These are phyloP conservation scores for Capsicum chinense DNA, from an alignment of 257 asterid species.

Conservation along the genomic window DNA sequence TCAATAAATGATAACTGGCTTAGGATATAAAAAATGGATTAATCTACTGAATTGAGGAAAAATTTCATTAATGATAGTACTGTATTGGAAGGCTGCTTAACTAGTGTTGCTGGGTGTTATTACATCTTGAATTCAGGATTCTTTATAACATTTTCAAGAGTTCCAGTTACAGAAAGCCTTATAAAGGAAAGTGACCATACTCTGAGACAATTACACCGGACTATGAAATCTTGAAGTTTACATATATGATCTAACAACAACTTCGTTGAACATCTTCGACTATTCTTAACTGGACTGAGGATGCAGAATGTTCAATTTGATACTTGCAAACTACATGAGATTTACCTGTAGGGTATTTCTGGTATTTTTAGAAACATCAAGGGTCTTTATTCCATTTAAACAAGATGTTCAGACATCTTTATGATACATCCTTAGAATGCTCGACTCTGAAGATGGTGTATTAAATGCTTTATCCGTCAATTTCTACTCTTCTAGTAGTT, in stretches of 20 bases:
- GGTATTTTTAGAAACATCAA: background rate
- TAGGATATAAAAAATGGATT: background rate
- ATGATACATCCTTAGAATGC: background rate
- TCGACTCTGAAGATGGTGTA: background rate
- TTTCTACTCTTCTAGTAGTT: background rate
- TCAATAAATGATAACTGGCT: background rate
- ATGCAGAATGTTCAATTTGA: background rate
- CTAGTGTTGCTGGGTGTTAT: background rate
- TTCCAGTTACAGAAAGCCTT: constrained; percentile 2
- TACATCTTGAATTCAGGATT: constrained; percentile 14
- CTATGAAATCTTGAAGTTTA: background rate
- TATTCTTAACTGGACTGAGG: background rate
- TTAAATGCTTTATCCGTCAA: background rate
- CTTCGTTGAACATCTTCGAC: background rate
- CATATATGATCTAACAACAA: background rate
- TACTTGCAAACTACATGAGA: background rate
- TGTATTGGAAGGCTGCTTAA: background rate
- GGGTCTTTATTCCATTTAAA: constrained; percentile 1
- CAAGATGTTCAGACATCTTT: background rate
- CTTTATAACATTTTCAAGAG: background rate
- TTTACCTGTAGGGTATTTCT: background rate
- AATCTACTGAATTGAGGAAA: background rate
- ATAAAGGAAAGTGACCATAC: background rate
- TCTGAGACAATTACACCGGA: background rate
- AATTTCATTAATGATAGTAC: background rate